Evolutionary conservation across 352 stramenopile species (phyloP), one percentile per base, ranked within the genome.

Genomic region (Globisporangium heterothallicum): DNA sequence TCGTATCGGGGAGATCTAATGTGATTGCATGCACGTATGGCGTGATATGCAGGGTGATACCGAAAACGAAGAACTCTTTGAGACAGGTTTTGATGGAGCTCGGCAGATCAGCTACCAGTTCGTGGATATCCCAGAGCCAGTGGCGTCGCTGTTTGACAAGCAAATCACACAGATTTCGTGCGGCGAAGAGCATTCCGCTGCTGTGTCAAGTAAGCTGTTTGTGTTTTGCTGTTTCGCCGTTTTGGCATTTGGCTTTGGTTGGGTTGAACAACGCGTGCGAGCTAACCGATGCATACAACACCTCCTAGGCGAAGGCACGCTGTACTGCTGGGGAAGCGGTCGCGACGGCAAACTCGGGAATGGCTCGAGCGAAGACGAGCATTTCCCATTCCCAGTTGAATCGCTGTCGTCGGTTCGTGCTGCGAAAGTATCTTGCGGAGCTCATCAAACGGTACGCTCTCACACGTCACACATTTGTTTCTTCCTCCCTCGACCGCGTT

Each of bases 311-410:
- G 75, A 88, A 22, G 81, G 81, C 4, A 58, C 63, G 25, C 44
- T 92, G 34, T 91, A 77, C 36, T 86, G 72, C 42, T 92, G 81
- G 81, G 81, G 81, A 32, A 72, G 64, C 29, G 80, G 77, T 0
- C 66, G 70, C 14, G 52, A 88, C 32, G 80, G 82, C 30, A 87
- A 86, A 47, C 70, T 92, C 6, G 82, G 82, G 22, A 86, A 84
- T 13, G 72, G 74, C 13, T 68, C 60, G 9, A 64, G 68, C 19
- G 64, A 88, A 1, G 77, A 86, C 35, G 79, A 91, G 63, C 48
- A 70, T 27, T 54, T 56, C 6, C 79, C 77, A 4, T 55, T 77
- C 19, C 52, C 60, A 4, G 64, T 91, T n/a, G 64, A 74, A 8
- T 70, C 79, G 19, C 60, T 91, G 30, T 41, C 63, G 19, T 83